A percentile compares a stretch with the other conserved stretches of the same genome.
Evolutionary conservation across 2,329 filamentous ascomycete species (phyloP).

Genomic region (Fusarium robinianum): DNA sequence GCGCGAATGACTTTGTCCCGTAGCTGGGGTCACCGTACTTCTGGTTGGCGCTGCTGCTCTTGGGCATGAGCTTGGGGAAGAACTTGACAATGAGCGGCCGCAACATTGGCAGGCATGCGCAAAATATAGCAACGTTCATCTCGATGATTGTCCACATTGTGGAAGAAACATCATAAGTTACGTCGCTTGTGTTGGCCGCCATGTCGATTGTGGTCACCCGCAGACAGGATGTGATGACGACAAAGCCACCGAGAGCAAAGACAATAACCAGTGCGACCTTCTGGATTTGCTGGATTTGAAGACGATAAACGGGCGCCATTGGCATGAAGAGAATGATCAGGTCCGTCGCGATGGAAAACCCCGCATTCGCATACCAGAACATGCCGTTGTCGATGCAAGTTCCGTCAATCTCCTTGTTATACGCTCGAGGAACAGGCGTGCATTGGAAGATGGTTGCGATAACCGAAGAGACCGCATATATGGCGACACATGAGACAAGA

Average conservation of each 20-base stretch:
- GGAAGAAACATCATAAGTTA: constrained; percentile 41
- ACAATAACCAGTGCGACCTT: constrained; percentile 45
- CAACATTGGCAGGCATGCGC: constrained; percentile 46
- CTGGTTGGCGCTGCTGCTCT: constrained; percentile 27
- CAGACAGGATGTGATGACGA: constrained; percentile 39
- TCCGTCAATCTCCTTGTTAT: constrained; percentile 47
- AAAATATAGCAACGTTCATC: constrained; percentile 46
- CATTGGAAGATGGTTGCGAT: constrained; percentile 37
- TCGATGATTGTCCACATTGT: constrained; percentile 47
- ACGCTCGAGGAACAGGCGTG: constrained; percentile 44
- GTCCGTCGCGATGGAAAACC: constrained; percentile 52
- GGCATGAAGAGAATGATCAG: constrained; percentile 50
- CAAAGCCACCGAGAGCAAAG: constrained; percentile 45
- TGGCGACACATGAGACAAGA: constrained; percentile 30
- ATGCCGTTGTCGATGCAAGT: constrained; percentile 49
- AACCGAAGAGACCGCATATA: constrained; percentile 38
- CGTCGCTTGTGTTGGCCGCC: constrained; percentile 35
- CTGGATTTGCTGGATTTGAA: constrained; percentile 46
- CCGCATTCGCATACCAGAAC: constrained; percentile 54
- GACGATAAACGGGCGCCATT: constrained; percentile 48
- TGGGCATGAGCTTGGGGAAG: constrained; percentile 32
- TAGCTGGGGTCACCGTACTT: constrained; percentile 20
- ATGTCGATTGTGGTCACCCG: constrained; percentile 40
- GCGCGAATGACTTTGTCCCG: constrained; percentile 24
- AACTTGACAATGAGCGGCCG: constrained; percentile 38